Base-by-base conservation (phyloP, 2,329 filamentous ascomycete species). In the Cercospora brassicicola region DNA sequence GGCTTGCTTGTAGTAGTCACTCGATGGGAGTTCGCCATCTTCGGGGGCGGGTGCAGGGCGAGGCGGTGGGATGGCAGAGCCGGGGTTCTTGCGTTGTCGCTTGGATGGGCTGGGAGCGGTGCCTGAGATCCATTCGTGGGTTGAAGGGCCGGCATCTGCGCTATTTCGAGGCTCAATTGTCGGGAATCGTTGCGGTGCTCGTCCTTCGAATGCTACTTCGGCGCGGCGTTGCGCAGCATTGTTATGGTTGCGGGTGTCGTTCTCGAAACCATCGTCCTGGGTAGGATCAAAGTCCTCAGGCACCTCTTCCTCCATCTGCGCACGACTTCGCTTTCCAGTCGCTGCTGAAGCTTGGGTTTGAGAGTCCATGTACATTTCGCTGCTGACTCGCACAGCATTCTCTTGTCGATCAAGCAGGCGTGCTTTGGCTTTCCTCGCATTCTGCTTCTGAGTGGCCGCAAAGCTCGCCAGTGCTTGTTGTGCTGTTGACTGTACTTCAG, bases 251-350 rank as follows among this genome's bases (percentile, higher is more conserved):
- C 81, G 81, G 6, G 73, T 73, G 60, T 80, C 78, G 2, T 75
- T 75, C 45, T 84, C 80, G 66, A 85, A 86, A 1, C 78, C 83
- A 55, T 82, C 81, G 8, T 83, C 82, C 57, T 80, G 77, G 8
- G 77, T 77, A 0, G 76, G 70, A 11, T 73, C 66, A 11, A 67
- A 68, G 13, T 67, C 66, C 0, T 67, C 66, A 6, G 51, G 48
- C 9, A 20, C 18, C 20, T 64, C 48, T n/a, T 64, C 62, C 15
- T 64, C 62, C 62, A 64, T 64, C 26, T 64, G n/a, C 31, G 30
- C 30, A 42, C 48, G 62, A n/a, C 30, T 65, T 13, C 62, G 66
- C 56, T 67, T 67, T 28, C 39, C 63, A 3, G 61, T 20, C 42
- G 36, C 48, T 15, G 30, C 31, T 9, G 28, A 15, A 4, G 66